Percentiles rank a stretch among this genome's conserved stretches.
Conservation (phyloP, 306 rosid genomes). For the Castanospermum australe region DNA sequence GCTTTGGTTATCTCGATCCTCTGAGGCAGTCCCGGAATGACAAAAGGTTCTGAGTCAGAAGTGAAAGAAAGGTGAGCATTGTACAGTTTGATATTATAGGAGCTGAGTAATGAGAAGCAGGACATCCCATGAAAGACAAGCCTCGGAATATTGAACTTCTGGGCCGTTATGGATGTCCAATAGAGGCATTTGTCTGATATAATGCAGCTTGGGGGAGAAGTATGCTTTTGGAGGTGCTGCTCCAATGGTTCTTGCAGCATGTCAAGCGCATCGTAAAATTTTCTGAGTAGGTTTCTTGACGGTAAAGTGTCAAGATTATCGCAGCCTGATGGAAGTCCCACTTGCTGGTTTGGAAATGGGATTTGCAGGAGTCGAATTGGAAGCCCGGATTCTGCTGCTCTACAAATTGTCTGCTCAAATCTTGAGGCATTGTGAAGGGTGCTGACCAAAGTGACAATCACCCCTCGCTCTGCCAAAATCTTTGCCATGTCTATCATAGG, state of each 20-base stretch:
- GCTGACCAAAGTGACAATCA: slow-evolving; percentile 58
- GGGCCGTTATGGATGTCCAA: slow-evolving; percentile 61
- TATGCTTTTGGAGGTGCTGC: slow-evolving; percentile 33
- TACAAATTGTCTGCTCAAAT: slow-evolving; percentile 39
- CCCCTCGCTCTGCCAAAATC: slow-evolving; percentile 52
- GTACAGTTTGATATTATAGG: slow-evolving; percentile 43
- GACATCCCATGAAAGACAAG: slow-evolving; percentile 74
- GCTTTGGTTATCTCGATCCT: slow-evolving; percentile 49
- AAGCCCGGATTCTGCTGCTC: slow-evolving; percentile 36
- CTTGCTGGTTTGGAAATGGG: slow-evolving; percentile 51
- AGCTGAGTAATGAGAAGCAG: slow-evolving; percentile 61
- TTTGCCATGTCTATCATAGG: slow-evolving; percentile 88
- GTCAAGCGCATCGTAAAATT: slow-evolving; percentile 59
- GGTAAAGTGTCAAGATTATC: slow-evolving; percentile 78
- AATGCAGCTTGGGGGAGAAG: slow-evolving; percentile 56
- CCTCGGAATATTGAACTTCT: slow-evolving; percentile 56
- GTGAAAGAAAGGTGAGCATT: slow-evolving; percentile 33
- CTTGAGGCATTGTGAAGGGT: slow-evolving; percentile 73
- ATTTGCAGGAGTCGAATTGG: slow-evolving; percentile 38
- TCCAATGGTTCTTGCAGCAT: slow-evolving; percentile 72
- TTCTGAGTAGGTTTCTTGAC: slow-evolving; percentile 50
- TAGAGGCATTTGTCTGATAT: slow-evolving; percentile 65
- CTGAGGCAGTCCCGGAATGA: slow-evolving; percentile 51
- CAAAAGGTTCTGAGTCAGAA: slow-evolving; percentile 48
- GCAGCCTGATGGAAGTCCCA: slow-evolving; percentile 64